phyloP scores from a whole-genome alignment of 2,329 filamentous ascomycete genomes.

The Aureobasidium sp. region DNA sequence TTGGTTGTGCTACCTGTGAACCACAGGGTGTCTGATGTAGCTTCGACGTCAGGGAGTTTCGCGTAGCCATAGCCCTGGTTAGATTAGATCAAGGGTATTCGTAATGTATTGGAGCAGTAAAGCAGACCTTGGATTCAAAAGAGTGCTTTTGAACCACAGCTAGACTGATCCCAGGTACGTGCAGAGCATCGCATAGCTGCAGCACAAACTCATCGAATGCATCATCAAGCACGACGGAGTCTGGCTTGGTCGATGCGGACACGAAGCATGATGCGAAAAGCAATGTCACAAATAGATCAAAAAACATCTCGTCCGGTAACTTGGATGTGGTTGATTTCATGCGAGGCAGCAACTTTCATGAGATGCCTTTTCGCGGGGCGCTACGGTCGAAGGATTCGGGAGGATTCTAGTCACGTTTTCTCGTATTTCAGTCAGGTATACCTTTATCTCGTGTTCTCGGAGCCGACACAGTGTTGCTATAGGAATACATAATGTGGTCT shows the following conservation, averaged over 20 bases:
- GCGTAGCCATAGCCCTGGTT: background rate
- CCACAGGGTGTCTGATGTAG: constrained; percentile 22
- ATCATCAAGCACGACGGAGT: background rate
- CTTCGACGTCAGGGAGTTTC: background rate
- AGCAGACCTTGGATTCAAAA: background rate
- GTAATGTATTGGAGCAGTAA: too few relatives aligned
- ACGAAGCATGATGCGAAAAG: background rate
- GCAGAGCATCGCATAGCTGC: background rate
- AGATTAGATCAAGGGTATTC: too few relatives aligned
- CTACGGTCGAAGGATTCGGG: background rate
- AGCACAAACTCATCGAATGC: background rate
- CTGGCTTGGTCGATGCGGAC: background rate
- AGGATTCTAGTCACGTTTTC: background rate
- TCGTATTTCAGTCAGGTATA: background rate
- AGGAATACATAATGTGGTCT: too few relatives aligned
- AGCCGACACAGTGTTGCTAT: too few relatives aligned
- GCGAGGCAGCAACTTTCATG: background rate
- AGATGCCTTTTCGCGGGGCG: background rate
- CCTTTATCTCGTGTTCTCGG: too few relatives aligned
- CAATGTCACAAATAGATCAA: background rate
- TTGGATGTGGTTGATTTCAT: background rate
- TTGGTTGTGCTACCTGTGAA: constrained; percentile 25
- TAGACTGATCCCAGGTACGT: background rate
- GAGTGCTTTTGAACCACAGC: background rate
- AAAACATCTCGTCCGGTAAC: background rate